Conservation (phyloP, 306 rosid genomes). For the Vigna mungo region DNA sequence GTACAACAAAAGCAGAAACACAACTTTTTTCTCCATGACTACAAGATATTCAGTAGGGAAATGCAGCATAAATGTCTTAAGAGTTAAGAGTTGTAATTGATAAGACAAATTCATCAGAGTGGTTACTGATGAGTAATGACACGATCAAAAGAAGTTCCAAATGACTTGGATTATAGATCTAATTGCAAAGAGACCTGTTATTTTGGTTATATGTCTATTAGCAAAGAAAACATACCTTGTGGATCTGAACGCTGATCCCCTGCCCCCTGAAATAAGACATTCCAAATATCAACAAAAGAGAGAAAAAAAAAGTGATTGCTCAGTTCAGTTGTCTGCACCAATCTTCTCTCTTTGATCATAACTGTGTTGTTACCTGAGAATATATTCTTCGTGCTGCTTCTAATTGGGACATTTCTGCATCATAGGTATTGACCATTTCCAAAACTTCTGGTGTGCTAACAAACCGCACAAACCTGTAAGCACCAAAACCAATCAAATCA, state of each 20-base stretch:
- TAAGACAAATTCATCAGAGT: not conserved
- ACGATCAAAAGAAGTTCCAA: not conserved
- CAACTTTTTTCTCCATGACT: constrained; percentile 8
- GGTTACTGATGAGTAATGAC: not conserved
- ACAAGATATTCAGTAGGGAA: constrained; percentile 13
- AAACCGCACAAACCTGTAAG: constrained; percentile 86
- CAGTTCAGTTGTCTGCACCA: constrained; percentile 34
- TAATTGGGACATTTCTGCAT: constrained; percentile 94
- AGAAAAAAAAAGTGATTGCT: not conserved
- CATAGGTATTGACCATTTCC: constrained; percentile 81
- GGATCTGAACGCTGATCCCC: constrained; percentile 72
- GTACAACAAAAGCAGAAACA: constrained; percentile 3
- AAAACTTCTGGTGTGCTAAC: constrained; percentile 89
- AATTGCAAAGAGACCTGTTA: constrained; percentile 38
- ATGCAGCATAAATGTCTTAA: not conserved
- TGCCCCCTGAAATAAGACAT: constrained; percentile 65
- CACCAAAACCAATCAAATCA: constrained; percentile 32
- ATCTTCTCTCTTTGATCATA: constrained; percentile 29
- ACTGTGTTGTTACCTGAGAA: constrained; percentile 68
- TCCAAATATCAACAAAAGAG: constrained; percentile 45
- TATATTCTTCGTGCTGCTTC: constrained; percentile 83
- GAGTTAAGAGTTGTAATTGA: not conserved
- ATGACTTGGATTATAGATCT: not conserved
- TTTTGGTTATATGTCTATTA: constrained; percentile 2
- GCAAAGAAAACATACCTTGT: constrained; percentile 63